Base-by-base conservation (phyloP, 148 eudicot genomes). In the Salicornia ramosissima region DNA sequence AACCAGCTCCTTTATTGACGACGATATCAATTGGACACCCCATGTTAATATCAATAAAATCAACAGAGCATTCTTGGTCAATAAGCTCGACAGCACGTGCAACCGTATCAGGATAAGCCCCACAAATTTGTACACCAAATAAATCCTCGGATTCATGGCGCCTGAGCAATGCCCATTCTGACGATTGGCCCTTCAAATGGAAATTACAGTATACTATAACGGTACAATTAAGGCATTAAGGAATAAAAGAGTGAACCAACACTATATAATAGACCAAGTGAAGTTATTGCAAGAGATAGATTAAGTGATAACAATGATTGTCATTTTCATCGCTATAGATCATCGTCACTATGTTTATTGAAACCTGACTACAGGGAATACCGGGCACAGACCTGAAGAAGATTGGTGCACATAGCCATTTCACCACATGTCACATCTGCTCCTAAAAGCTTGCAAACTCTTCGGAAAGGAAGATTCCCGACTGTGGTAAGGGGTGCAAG, bases 351-450 rank as follows among this genome's bases (percentile, higher is more conserved):
- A 30, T 4, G 1, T 14, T 34, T 26, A 21, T 13, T 36, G 19
- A 46, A 71, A 58, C 5, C 11, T 1, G 26, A 42, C 28, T 25
- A 53, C 57, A 66, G 40, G 47, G 16, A 24, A 66, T 13, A 63
- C 55, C 66, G 76, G 30, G 33, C 25, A 78, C 76, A 21, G 52
- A 91, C 99, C 99, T 94, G 97, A 78, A 95, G 85, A 57, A 95
- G 93, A 85, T 89, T 95, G 72, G 96, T 89, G 83, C 99, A 95
- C 99, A 95, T 95, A 46, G 99, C 99, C 99, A 95, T 95, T 82
- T 95, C 99, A 74, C 99, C 97, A 74, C 99, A 95, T 31, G 99
- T 95, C 39, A 95, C 83, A 80, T 95, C 99, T 68, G 91, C 99
- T 63, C 99, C 99, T 69, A 95, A 81, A 67, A 59, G 81, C 82